These are phyloP conservation scores for Yamadazyma membranifaciens DNA, from an alignment of 1,139 yeast genomes.

Conservation along the genomic window DNA sequence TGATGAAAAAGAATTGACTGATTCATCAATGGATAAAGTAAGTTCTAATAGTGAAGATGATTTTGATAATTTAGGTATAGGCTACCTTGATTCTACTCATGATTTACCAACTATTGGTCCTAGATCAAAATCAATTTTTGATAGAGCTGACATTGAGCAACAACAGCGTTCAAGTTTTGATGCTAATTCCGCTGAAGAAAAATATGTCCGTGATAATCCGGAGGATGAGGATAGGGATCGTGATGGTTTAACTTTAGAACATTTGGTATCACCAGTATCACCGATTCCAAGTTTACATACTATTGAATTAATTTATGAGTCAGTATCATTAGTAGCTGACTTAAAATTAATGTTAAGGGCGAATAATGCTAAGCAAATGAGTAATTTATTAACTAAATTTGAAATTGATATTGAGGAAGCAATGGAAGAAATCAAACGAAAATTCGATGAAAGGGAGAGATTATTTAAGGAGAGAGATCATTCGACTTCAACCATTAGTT, in stretches of 20 bases:
- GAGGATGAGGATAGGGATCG: constrained; percentile 12
- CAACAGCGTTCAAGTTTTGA: constrained; percentile 10
- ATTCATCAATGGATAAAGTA: constrained; percentile 5
- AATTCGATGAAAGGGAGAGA: constrained; percentile 9
- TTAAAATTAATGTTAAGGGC: constrained; percentile 63
- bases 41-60: constrained; percentile 24
- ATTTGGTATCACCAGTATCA: constrained; percentile 50
- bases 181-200: constrained; percentile 8
- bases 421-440: constrained; percentile 13
- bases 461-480: constrained; percentile 8
- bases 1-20: constrained; percentile 11
- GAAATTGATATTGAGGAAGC: constrained; percentile 27
- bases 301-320: constrained; percentile 58
- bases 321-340: constrained; percentile 60
- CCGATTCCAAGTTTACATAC: constrained; percentile 53
- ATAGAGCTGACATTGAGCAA: constrained; percentile 22
- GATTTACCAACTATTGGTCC: constrained; percentile 27
- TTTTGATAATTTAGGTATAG: constrained; percentile 16
- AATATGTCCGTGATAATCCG: background rate
- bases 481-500: constrained; percentile 6
- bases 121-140: constrained; percentile 38
- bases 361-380: constrained; percentile 59
- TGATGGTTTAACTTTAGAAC: constrained; percentile 42
- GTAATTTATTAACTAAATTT: constrained; percentile 38
- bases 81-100: constrained; percentile 28